These are phyloP conservation scores for Verticillium longisporum DNA, from an alignment of 2,329 filamentous ascomycete genomes.

Conservation along the genomic window DNA sequence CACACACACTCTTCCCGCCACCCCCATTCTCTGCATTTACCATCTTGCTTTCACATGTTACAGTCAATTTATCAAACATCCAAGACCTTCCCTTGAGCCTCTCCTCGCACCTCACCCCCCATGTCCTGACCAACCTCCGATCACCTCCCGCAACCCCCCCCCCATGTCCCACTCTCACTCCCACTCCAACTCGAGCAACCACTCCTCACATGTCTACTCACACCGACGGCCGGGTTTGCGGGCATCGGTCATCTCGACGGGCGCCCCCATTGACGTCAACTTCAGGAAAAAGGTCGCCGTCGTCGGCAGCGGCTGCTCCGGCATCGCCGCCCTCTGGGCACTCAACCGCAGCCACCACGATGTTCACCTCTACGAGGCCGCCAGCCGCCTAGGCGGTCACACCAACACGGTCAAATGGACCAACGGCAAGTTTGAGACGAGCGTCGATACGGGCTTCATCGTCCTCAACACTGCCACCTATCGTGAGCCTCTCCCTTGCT, in stretches of 20 bases:
- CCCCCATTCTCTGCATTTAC: not conserved
- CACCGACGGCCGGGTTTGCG: not conserved
- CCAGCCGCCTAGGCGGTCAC: conserved; percentile 67
- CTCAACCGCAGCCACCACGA: conserved; percentile 72
- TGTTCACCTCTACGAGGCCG: conserved; percentile 77
- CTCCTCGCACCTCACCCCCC: not conserved
- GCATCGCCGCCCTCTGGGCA: conserved; percentile 75
- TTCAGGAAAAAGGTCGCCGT: conserved; percentile 71
- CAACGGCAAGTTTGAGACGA: conserved; percentile 54
- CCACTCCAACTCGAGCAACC: not conserved
- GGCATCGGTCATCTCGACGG: conserved; percentile 2
- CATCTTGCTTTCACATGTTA: not conserved
- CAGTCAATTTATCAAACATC: not conserved
- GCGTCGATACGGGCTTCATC: conserved; percentile 79
- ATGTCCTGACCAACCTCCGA: not conserved
- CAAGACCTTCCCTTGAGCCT: not conserved
- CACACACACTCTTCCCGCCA: not conserved
- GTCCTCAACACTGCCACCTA: conserved; percentile 75
- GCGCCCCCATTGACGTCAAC: conserved; percentile 11
- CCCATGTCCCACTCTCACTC: not conserved
- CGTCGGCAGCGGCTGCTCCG: conserved; percentile 73
- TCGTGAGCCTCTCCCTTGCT: conserved; percentile 45
- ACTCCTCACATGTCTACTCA: not conserved
- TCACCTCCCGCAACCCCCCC: not conserved
- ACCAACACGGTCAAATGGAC: conserved; percentile 72